Conservation (phyloP, 495 filamentous ascomycete species). For the Haplographium delicatum region DNA sequence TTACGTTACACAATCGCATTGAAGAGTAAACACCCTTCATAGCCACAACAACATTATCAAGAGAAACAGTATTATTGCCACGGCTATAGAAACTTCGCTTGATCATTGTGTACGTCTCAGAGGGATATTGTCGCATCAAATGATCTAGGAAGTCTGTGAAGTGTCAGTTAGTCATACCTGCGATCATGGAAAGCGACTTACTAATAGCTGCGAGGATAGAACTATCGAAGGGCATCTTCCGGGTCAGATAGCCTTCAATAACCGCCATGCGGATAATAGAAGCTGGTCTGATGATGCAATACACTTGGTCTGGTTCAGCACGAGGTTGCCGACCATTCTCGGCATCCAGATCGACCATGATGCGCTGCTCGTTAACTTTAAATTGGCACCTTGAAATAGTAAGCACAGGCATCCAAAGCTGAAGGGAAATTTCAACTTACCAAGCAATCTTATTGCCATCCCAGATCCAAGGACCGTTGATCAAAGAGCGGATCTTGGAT, state of each 20-base stretch:
- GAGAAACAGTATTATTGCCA: conserved; percentile 29
- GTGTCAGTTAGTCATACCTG: conserved; percentile 20
- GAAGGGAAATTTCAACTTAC: conserved; percentile 40
- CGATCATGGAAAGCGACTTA: conserved; percentile 30
- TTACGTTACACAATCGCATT: conserved; percentile 61
- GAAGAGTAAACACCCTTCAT: conserved; percentile 83
- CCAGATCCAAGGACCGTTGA: conserved; percentile 42
- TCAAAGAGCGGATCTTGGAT: conserved; percentile 37
- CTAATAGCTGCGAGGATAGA: conserved; percentile 72
- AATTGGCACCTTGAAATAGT: conserved; percentile 32
- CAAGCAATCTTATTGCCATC: conserved; percentile 78
- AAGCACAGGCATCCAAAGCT: conserved; percentile 14
- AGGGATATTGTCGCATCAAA: conserved; percentile 70
- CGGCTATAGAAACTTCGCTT: conserved; percentile 69
- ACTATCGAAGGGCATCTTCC: conserved; percentile 52
- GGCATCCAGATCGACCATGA: conserved; percentile 61
- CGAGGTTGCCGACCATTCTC: conserved; percentile 38
- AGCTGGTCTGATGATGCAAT: conserved; percentile 52
- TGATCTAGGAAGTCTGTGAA: conserved; percentile 76
- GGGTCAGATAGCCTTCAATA: conserved; percentile 59
- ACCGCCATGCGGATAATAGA: conserved; percentile 57
- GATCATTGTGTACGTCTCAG: conserved; percentile 55
- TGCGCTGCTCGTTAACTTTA: conserved; percentile 31
- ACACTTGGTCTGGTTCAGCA: conserved; percentile 41
- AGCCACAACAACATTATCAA: conserved; percentile 50